Evolutionary conservation across 1,284 basidiomycete genomes (phyloP).

Genomic region (Bondarzewia mesenterica): DNA sequence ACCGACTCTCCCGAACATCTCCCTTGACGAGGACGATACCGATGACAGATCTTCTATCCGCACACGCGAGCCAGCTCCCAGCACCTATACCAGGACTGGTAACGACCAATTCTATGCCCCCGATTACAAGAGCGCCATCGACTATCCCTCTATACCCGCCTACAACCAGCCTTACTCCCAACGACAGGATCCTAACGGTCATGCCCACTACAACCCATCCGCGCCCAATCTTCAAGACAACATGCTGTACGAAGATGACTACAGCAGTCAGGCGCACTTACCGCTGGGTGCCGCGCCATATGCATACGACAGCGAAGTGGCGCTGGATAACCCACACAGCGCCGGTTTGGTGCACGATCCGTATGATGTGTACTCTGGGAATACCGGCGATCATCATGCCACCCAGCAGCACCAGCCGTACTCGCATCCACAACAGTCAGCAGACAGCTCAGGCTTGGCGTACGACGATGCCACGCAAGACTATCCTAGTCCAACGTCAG

Average conservation of each 20-base stretch:
- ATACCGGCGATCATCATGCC: constrained; percentile 1
- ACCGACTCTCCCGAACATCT: constrained; percentile 91
- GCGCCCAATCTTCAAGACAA: constrained; percentile 43
- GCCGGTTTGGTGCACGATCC: constrained; percentile 25
- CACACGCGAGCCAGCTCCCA: constrained; percentile 48
- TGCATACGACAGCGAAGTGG: constrained; percentile 26
- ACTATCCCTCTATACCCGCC: constrained; percentile 60
- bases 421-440: background rate
- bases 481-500: constrained; percentile 6
- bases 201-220: constrained; percentile 50
- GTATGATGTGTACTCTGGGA: constrained; percentile 37
- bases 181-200: constrained; percentile 35
- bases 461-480: constrained; percentile 6
- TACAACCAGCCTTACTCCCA: constrained; percentile 49
- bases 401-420: constrained; percentile 4
- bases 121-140: constrained; percentile 36
- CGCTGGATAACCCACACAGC: background rate
- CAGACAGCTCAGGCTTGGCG: constrained; percentile 4
- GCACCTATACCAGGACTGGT: constrained; percentile 36
- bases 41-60: constrained; percentile 54
- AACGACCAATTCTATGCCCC: constrained; percentile 33
- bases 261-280: constrained; percentile 53
- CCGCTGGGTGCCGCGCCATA: constrained; percentile 47
- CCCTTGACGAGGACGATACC: constrained; percentile 74
- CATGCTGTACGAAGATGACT: constrained; percentile 51